Evolutionary conservation across 768 basidiomycete genomes (phyloP).

Genomic region (Leucogyrophana mollusca): DNA sequence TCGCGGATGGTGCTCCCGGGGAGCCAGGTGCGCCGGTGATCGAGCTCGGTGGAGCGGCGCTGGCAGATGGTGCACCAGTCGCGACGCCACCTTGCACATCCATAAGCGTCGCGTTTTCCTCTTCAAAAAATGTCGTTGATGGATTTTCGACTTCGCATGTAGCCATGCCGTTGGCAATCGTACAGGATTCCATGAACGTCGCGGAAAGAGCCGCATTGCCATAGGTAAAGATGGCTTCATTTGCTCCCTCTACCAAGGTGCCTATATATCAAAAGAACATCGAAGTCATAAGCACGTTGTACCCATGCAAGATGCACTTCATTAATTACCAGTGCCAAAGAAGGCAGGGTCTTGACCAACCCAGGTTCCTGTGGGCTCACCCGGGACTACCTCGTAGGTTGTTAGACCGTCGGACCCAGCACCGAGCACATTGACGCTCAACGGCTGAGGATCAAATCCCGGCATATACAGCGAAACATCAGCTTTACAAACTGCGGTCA

Average conservation of each 20-base stretch:
- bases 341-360: constrained; percentile 27
- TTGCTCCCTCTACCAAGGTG: constrained; percentile 5
- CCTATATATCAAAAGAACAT: constrained; percentile 2
- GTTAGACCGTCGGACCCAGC: constrained; percentile 40
- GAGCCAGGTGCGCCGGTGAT: background rate
- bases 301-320: background rate
- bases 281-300: background rate
- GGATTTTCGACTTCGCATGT: constrained; percentile 1
- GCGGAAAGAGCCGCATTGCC: constrained; percentile 4
- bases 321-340: constrained; percentile 35
- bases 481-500: constrained; percentile 10
- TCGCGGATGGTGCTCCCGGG: background rate
- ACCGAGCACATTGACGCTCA: constrained; percentile 42
- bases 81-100: constrained; percentile 9
- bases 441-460: constrained; percentile 42
- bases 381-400: constrained; percentile 40
- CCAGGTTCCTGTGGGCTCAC: constrained; percentile 30
- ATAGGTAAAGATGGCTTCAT: constrained; percentile 8
- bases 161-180: constrained; percentile 5
- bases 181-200: constrained; percentile 12
- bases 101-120: constrained; percentile 4
- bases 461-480: constrained; percentile 41
- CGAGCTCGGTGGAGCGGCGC: background rate
- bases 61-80: constrained; percentile 4
- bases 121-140: background rate